These are phyloP conservation scores for Penicillium cinerascens DNA, from an alignment of 495 filamentous ascomycete genomes.

Conservation along the genomic window DNA sequence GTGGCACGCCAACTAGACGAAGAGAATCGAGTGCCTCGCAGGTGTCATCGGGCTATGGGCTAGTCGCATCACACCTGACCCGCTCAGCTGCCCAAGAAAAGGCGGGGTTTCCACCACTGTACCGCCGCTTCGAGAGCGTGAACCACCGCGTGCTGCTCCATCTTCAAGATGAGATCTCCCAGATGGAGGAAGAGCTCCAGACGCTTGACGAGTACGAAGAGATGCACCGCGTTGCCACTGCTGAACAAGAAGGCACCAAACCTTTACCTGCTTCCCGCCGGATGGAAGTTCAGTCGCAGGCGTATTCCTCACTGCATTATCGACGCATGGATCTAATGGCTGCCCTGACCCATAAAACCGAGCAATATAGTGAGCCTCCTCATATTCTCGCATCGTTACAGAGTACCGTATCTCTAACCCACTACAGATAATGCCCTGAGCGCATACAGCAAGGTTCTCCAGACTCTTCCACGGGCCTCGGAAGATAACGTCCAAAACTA, in stretches of 20 bases:
- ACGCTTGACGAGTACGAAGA: constrained; percentile 69
- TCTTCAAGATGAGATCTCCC: constrained; percentile 80
- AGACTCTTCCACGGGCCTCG: constrained; percentile 52
- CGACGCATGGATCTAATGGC: constrained; percentile 67
- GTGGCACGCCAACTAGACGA: constrained; percentile 20
- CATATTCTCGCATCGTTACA: neutral
- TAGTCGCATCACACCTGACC: constrained; percentile 60
- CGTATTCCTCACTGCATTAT: constrained; percentile 67
- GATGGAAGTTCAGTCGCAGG: constrained; percentile 55
- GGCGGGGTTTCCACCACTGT: constrained; percentile 60
- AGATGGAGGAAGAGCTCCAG: constrained; percentile 73
- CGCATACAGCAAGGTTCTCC: constrained; percentile 60
- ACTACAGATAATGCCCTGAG: constrained; percentile 64
- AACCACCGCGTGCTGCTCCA: constrained; percentile 84
- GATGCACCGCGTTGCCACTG: constrained; percentile 52
- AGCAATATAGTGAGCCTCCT: constrained; percentile 72
- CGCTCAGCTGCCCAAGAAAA: constrained; percentile 32
- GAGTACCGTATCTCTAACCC: neutral
- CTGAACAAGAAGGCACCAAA: constrained; percentile 45
- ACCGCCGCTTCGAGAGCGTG: constrained; percentile 77
- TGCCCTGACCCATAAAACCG: constrained; percentile 67
- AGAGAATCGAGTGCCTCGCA: constrained; percentile 24
- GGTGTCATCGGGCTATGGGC: constrained; percentile 59
- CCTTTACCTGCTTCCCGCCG: constrained; percentile 62
- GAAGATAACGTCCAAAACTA: constrained; percentile 60